Evolutionary conservation across 345 rosid species (phyloP), one percentile per base, ranked within the genome.

Genomic region (Eutrema heterophyllum): DNA sequence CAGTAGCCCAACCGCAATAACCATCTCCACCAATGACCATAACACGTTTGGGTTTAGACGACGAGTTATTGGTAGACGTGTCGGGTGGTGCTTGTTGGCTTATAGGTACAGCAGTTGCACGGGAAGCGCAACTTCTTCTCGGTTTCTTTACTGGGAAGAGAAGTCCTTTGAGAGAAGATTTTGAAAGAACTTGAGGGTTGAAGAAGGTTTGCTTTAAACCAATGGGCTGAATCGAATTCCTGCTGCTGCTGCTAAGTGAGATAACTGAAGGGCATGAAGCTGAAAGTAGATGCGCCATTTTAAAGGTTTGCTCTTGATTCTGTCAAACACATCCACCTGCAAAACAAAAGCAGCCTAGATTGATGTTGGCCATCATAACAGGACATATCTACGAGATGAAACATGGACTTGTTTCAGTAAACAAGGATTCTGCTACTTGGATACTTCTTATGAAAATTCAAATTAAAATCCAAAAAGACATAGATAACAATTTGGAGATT

Each of bases 11-110:
- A 46, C 99, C 97, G 40, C 99, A 95, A 67, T 95, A 95, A 36
- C 99, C 99, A 74, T 95, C 97, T 71, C 99, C 99, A 48, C 99
- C 99, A 36, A 95, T 88, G 74, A 95, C 87, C 99, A 95, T 87
- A 68, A 95, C 96, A 51, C 90, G 86, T 61, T 83, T 79, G 10
- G 78, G 71, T 85, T 81, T 91, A 41, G 93, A 73, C 5, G 84
- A 43, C 26, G 79, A 86, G 44, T 46, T 64, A 10, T 85, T 58
- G 33, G 67, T 70, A 24, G 61, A 41, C 53, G 89, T 63, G 78
- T 85, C 80, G 5, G 89, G 81, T 55, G 88, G 87, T 63, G 84
- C 74, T 74, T 87, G 83, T 81, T 84, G 87, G 71, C 74, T 83
- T 46, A 76, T 41, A 30, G 87, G 84, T 1, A 66, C 15, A 30